Conservation (phyloP, 83 land plant species). For the Thuja plicata region DNA sequence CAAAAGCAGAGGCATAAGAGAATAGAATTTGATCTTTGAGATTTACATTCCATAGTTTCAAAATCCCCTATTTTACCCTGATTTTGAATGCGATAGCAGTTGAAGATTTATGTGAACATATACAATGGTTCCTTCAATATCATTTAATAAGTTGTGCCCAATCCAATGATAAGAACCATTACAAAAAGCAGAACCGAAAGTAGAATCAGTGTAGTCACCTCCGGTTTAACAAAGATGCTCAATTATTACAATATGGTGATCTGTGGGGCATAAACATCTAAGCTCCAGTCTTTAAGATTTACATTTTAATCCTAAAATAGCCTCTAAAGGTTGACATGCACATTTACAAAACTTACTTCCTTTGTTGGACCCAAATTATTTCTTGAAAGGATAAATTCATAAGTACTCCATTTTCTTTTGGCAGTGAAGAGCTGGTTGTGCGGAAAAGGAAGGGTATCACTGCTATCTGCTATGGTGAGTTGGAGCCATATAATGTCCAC, state of each 20-base stretch:
- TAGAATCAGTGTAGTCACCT: too few relatives aligned
- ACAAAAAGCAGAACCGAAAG: too few relatives aligned
- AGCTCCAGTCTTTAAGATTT: too few relatives aligned
- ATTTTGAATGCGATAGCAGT: neutral
- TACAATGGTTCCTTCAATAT: neutral
- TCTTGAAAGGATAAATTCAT: neutral
- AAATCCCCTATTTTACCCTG: neutral
- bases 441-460: neutral
- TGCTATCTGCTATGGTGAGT: neutral
- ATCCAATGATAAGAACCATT: too few relatives aligned
- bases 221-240: too few relatives aligned
- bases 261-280: too few relatives aligned
- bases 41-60: neutral
- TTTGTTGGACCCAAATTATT: neutral
- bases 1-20: neutral
- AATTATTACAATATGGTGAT: too few relatives aligned
- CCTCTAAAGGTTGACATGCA: too few relatives aligned
- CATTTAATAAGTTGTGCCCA: too few relatives aligned
- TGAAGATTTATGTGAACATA: neutral
- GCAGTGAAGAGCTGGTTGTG: neutral
- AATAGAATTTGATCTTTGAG: neutral
- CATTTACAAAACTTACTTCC: neutral
- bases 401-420: neutral
- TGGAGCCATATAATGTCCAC: neutral
- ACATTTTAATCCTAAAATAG: too few relatives aligned